A percentile compares a stretch with the other conserved stretches of the same genome.
These are phyloP conservation scores for Trichosphaerium sp. DNA, from an alignment of 78 protist genomes.

Conservation along the genomic window DNA sequence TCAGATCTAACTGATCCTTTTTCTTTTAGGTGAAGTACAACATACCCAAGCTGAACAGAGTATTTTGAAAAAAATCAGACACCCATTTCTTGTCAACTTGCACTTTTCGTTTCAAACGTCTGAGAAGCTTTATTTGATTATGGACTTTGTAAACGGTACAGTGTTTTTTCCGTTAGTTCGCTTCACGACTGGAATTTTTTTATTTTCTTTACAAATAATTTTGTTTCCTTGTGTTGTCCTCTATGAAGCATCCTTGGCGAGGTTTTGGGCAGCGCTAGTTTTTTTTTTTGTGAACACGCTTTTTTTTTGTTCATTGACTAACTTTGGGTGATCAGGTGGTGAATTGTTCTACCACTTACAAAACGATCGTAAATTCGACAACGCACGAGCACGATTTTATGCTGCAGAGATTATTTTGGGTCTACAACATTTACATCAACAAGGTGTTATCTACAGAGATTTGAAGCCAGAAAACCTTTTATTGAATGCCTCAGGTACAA, in stretches of 20 bases:
- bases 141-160: too few species aligned
- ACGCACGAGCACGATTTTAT: constrained; percentile 20
- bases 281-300: too few species aligned
- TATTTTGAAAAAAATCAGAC: constrained; percentile 48
- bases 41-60: constrained; percentile 50
- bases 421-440: constrained; percentile 29
- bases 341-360: constrained; percentile 40
- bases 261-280: too few species aligned
- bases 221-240: not conserved
- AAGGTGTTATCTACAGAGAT: constrained; percentile 42
- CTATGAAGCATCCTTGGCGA: not conserved
- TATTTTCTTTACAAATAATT: too few species aligned
- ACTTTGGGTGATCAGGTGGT: constrained; percentile 17
- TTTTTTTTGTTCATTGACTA: not conserved
- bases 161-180: not conserved
- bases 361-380: constrained; percentile 8
- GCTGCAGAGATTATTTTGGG: constrained; percentile 65
- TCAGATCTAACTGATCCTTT: too few species aligned
- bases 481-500: not conserved
- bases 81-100: constrained; percentile 67
- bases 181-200: too few species aligned
- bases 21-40: constrained; percentile 56
- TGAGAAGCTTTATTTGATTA: constrained; percentile 36
- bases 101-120: constrained; percentile 70
- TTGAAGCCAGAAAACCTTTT: constrained; percentile 50